Base-by-base conservation (phyloP, 306 rosid species). In the Vigna nakashimae region DNA sequence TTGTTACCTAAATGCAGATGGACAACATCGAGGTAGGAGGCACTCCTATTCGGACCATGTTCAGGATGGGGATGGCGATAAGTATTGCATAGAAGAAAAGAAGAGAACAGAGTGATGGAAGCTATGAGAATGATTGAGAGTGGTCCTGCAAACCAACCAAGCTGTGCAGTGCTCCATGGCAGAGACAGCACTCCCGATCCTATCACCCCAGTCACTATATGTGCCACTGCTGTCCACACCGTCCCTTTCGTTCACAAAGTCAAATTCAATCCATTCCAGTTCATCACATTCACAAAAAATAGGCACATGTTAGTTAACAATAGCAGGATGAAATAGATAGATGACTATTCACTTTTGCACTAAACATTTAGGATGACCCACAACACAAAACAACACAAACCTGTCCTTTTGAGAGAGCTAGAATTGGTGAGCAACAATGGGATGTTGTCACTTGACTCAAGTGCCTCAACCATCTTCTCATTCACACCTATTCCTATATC, bases 101-200 rank as follows among this genome's bases (percentile, higher is more conserved):
- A 32, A 26, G 91, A 68, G 48, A 83, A 4, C 14, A 89, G 77
- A 51, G 91, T 89, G 77, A 65, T 12, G 3, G 73, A 28, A 52
- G 89, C 93, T 26, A 89, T 76, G 15, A 81, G 6, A 7, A 89
- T 20, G n/a, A 89, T 42, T 0, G 85, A 70, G 7, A 80, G 18
- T 5, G 91, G 91, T 0, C 89, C 93, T 0, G 82, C 91, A 60
- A 89, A 17, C 93, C 91, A 89, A 0, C 92, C 92, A 55, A 89
- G 86, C 65, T 89, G 92, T 2, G 87, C 87, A 32, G 75, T 78
- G 66, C 87, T 83, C 90, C 92, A 89, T 26, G 92, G 86, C 18
- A 89, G 51, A 13, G 90, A 84, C 1, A 82, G 30, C 59, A 84
- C 89, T 55, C 90, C 92, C 0, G 92, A 89, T 2, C 92, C 92